phyloP scores from a whole-genome alignment of 139 green algal species.

The Astrephomene gubernaculifera region DNA sequence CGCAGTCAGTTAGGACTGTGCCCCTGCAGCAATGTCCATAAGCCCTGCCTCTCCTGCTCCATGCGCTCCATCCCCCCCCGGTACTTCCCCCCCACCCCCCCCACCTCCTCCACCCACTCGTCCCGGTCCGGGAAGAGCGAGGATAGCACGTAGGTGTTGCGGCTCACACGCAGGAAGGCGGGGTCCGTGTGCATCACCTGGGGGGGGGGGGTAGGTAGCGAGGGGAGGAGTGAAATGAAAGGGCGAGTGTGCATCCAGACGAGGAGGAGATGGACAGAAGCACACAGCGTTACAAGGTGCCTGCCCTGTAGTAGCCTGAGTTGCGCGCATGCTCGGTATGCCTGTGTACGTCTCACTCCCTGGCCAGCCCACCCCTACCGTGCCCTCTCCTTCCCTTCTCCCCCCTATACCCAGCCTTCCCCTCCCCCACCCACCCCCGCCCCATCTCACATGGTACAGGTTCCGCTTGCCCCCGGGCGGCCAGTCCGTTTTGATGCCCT shows the following conservation, averaged over 20 bases:
- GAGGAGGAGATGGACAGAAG: not conserved
- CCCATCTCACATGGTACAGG: constrained; percentile 37
- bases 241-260: not conserved
- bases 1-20: no score
- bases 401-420: not conserved
- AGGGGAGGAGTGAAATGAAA: not conserved
- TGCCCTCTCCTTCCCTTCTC: not conserved
- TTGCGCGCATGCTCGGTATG: no score
- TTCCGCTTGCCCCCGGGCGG: constrained; percentile 33
- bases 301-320: no score
- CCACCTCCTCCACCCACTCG: constrained; percentile 39
- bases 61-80: no score
- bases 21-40: no score
- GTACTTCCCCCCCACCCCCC: not conserved
- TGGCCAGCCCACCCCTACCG: not conserved
- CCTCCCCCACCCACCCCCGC: not conserved
- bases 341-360: no score
- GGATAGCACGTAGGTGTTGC: constrained; percentile 33
- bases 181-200: constrained; percentile 50
- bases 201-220: not conserved
- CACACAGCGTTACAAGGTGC: no score
- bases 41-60: no score
- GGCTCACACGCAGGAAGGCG: constrained; percentile 40
- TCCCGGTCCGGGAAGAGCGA: constrained; percentile 23
- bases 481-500: constrained; percentile 57